These are phyloP conservation scores for Colletotrichum coccodes DNA, from an alignment of 2,329 filamentous ascomycete species.

Conservation along the genomic window DNA sequence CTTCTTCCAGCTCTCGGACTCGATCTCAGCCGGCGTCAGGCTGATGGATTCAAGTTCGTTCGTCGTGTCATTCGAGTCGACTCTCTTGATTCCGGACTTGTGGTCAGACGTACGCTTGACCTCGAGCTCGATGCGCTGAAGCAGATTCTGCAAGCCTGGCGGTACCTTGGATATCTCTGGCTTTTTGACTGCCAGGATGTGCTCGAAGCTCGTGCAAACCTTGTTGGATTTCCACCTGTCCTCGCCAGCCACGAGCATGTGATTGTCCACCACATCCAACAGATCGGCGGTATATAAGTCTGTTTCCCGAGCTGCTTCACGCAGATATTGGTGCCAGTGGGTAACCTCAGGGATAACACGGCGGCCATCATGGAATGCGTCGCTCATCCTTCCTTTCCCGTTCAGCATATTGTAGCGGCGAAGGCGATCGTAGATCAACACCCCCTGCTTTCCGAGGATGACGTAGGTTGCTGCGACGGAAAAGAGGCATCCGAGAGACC, in stretches of 20 bases:
- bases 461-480: slow-evolving; percentile 50
- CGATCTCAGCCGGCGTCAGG: not conserved
- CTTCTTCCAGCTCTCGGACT: not conserved
- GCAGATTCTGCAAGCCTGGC: not conserved
- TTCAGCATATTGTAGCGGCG: not conserved
- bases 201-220: not conserved
- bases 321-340: slow-evolving; percentile 6
- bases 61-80: not conserved
- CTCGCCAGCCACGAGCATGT: slow-evolving; percentile 34
- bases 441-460: slow-evolving; percentile 39
- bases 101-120: not conserved
- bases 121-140: not conserved
- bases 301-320: slow-evolving; percentile 13
- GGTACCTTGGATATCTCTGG: not conserved
- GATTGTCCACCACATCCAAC: slow-evolving; percentile 39
- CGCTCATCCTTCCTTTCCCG: not conserved
- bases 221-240: not conserved
- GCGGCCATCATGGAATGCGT: not conserved
- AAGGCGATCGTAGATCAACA: slow-evolving; percentile 2
- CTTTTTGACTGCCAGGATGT: too few species aligned
- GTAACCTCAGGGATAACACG: not conserved
- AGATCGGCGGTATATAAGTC: slow-evolving; percentile 36
- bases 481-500: slow-evolving; percentile 52
- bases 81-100: not conserved
- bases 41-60: too few species aligned